phyloP scores from a whole-genome alignment of 352 stramenopile species.

The Pythium myriotylum region DNA sequence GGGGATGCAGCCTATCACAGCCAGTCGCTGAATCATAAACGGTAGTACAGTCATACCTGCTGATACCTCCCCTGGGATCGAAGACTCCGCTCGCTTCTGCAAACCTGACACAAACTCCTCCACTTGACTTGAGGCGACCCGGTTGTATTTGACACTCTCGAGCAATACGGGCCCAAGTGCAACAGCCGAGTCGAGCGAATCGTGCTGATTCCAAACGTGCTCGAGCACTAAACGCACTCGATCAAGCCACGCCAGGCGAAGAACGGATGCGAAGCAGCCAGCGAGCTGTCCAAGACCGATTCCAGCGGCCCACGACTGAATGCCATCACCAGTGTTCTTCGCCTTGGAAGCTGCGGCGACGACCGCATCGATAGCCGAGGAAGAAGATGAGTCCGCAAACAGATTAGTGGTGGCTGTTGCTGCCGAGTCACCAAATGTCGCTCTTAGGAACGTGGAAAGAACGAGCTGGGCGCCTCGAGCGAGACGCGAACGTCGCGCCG shows the following conservation, averaged over 20 bases:
- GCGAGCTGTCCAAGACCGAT: conserved; percentile 16
- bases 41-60: conserved; percentile 5
- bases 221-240: conserved; percentile 40
- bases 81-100: neutral
- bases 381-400: neutral
- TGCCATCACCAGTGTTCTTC: neutral
- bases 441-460: neutral
- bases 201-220: conserved; percentile 5
- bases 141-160: conserved; percentile 11
- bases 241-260: conserved; percentile 41
- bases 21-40: conserved; percentile 5
- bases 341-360: neutral
- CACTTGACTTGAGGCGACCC: neutral
- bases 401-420: neutral
- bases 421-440: neutral
- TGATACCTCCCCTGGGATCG: neutral
- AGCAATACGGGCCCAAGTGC: conserved; percentile 13
- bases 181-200: conserved; percentile 1
- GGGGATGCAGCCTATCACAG: neutral
- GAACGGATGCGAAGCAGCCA: neutral
- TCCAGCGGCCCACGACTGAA: conserved; percentile 8
- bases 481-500: neutral
- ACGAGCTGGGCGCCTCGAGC: neutral
- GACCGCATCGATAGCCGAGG: too few species aligned
- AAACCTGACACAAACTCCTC: conserved; percentile 15